phyloP scores from a whole-genome alignment of 2,329 filamentous ascomycete genomes.

The Talaromyces verruculosus region DNA sequence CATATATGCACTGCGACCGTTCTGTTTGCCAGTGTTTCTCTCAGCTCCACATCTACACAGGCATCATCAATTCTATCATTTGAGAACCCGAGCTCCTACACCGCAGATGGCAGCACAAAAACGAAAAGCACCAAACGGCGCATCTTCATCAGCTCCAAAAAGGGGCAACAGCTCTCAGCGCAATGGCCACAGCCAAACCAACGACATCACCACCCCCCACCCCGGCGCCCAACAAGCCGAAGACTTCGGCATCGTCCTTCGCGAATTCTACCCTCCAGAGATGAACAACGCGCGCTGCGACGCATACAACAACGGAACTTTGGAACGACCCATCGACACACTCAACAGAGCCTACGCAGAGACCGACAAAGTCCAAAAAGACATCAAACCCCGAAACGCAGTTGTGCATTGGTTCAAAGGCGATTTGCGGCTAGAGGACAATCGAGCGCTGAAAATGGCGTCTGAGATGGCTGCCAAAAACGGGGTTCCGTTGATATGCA shows the following conservation, averaged over 20 bases:
- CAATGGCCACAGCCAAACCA: neutral
- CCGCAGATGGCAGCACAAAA: constrained; percentile 10
- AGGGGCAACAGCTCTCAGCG: neutral
- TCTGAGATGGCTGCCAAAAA: constrained; percentile 64
- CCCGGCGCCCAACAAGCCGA: constrained; percentile 43
- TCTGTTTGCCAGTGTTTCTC: neutral
- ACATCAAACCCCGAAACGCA: constrained; percentile 56
- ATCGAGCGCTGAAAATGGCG: constrained; percentile 68
- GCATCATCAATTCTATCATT: neutral
- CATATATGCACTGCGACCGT: neutral
- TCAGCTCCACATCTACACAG: neutral
- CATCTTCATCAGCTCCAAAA: neutral
- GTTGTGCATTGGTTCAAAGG: constrained; percentile 91
- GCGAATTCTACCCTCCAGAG: constrained; percentile 78
- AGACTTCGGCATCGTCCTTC: constrained; percentile 63
- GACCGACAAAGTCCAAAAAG: constrained; percentile 56
- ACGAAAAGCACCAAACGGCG: constrained; percentile 7
- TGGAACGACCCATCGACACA: constrained; percentile 71
- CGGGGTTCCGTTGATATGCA: constrained; percentile 68
- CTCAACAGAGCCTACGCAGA: constrained; percentile 62
- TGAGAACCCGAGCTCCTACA: neutral
- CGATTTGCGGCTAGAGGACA: constrained; percentile 73
- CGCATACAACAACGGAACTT: constrained; percentile 68
- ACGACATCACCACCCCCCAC: constrained; percentile 27
- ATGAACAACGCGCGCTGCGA: constrained; percentile 78